These are phyloP conservation scores for Trametes cubensis DNA, from an alignment of 768 basidiomycete species.

Conservation along the genomic window DNA sequence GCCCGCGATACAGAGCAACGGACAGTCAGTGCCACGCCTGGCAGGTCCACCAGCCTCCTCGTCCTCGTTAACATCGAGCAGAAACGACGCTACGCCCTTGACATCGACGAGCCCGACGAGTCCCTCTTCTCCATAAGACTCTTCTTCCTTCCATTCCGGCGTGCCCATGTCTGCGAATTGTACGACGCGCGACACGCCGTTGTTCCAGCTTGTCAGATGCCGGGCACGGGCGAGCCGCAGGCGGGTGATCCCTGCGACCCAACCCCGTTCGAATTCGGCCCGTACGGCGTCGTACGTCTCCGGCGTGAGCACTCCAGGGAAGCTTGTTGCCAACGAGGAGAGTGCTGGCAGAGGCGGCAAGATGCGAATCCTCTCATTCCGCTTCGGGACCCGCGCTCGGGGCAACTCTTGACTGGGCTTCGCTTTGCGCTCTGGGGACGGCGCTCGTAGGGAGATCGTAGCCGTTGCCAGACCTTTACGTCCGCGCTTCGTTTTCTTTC, in stretches of 20 bases:
- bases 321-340: constrained; percentile 50
- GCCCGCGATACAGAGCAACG: constrained; percentile 47
- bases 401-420: neutral
- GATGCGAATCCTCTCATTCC: constrained; percentile 51
- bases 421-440: constrained; percentile 11
- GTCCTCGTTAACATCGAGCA: constrained; percentile 14
- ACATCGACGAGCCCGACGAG: constrained; percentile 40
- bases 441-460: constrained; percentile 54
- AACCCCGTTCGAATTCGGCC: constrained; percentile 60
- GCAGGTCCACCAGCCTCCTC: neutral
- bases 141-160: constrained; percentile 31
- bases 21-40: constrained; percentile 23
- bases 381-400: neutral
- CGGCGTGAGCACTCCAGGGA: constrained; percentile 29
- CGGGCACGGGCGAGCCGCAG: constrained; percentile 52
- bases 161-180: constrained; percentile 37
- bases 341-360: constrained; percentile 57
- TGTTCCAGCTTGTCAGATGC: constrained; percentile 48
- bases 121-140: constrained; percentile 23
- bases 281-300: constrained; percentile 45
- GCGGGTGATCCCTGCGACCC: constrained; percentile 60
- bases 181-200: constrained; percentile 47
- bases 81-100: constrained; percentile 34
- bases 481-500: constrained; percentile 37
- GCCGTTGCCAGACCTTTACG: constrained; percentile 67